Conservation (phyloP, 345 rosid species). For the Acer saccharum region DNA sequence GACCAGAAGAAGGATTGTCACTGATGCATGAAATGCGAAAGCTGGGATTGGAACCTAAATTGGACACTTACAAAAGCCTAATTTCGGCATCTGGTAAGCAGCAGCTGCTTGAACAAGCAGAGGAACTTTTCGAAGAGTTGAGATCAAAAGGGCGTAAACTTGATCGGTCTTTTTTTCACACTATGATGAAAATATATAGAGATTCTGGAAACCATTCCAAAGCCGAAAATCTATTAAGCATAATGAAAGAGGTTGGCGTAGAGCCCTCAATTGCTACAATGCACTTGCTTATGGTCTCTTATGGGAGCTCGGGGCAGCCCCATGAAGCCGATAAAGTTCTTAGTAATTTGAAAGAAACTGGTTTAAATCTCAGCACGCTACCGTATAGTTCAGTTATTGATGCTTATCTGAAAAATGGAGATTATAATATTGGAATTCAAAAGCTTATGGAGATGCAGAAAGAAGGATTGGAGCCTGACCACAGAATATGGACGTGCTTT, state of each 20-base stretch:
- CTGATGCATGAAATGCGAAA: constrained; percentile 83
- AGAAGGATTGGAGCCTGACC: constrained; percentile 83
- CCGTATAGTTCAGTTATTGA: constrained; percentile 88
- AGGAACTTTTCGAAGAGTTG: constrained; percentile 75
- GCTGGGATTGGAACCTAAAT: constrained; percentile 67
- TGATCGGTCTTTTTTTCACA: constrained; percentile 89
- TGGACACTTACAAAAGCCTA: constrained; percentile 90
- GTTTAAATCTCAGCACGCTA: constrained; percentile 61
- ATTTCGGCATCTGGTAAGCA: constrained; percentile 88
- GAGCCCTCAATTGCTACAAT: constrained; percentile 83
- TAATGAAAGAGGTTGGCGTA: constrained; percentile 84
- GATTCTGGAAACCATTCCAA: constrained; percentile 70
- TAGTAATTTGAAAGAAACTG: constrained; percentile 64
- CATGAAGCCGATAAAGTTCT: constrained; percentile 87
- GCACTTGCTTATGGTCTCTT: constrained; percentile 95
- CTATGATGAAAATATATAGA: constrained; percentile 88
- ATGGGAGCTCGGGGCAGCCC: constrained; percentile 88
- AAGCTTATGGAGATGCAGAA: constrained; percentile 72
- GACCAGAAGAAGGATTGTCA: constrained; percentile 81
- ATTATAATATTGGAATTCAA: constrained; percentile 68
- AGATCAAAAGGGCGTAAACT: constrained; percentile 63
- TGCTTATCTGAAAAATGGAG: constrained; percentile 78
- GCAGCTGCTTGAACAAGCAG: constrained; percentile 69
- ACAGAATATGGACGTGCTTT: constrained; percentile 95
- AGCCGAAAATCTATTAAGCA: constrained; percentile 63